A percentile compares a stretch with the other conserved stretches of the same genome.
Conservation (phyloP, 2,329 filamentous ascomycete species). For the Penicillium expansum region DNA sequence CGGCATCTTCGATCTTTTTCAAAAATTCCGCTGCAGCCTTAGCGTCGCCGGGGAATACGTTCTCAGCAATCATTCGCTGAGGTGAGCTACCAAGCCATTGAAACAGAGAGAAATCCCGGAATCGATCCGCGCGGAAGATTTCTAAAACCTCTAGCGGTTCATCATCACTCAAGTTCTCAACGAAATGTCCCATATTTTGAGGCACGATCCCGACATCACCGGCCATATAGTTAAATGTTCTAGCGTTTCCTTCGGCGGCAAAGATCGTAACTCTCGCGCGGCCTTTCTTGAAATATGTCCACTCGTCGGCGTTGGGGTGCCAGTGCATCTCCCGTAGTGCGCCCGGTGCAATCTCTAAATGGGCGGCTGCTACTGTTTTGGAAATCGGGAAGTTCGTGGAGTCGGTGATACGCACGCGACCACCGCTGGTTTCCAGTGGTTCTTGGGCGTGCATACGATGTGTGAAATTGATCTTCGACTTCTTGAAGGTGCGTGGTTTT, state of each 20-base stretch:
- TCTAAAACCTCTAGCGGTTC: conserved; percentile 72
- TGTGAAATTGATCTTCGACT: conserved; percentile 66
- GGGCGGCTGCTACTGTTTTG: conserved; percentile 68
- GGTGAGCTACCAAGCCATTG: conserved; percentile 75
- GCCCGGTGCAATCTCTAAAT: conserved; percentile 66
- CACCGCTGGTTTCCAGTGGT: conserved; percentile 62
- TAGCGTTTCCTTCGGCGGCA: conserved; percentile 63
- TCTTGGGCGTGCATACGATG: conserved; percentile 67
- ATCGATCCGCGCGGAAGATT: conserved; percentile 68
- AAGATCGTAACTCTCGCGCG: conserved; percentile 74
- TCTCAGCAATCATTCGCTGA: conserved; percentile 41
- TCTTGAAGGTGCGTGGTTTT: conserved; percentile 61
- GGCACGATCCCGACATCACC: conserved; percentile 75
- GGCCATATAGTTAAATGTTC: conserved; percentile 71
- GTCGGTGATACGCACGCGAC: conserved; percentile 68
- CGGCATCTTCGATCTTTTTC: conserved; percentile 59
- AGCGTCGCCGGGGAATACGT: conserved; percentile 7
- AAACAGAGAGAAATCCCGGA: conserved; percentile 70
- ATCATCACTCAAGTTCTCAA: conserved; percentile 70
- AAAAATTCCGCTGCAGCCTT: conserved; percentile 56
- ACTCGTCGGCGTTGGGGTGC: conserved; percentile 76
- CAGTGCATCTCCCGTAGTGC: conserved; percentile 76
- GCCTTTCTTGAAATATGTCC: conserved; percentile 72
- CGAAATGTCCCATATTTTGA: conserved; percentile 73
- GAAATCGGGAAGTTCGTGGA: conserved; percentile 71